Conservation (phyloP, 1,284 basidiomycete genomes). For the Rhodotorula sp. region DNA sequence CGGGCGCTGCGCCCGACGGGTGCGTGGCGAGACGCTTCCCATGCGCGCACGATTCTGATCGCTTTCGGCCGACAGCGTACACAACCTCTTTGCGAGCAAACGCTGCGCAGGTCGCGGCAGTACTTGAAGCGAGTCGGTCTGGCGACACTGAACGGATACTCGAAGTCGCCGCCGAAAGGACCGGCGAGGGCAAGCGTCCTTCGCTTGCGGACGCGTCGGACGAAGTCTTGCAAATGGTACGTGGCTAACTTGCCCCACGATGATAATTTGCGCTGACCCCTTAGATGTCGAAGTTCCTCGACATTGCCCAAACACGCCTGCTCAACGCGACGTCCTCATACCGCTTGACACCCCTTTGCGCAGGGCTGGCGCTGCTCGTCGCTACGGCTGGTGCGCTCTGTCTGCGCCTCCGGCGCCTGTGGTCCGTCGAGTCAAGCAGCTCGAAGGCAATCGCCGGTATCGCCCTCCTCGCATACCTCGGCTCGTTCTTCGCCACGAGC, state of each 20-base stretch:
- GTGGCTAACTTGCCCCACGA: fast-evolving
- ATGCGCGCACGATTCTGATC: not conserved
- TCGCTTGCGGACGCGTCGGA: not conserved
- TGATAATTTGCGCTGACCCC: too few species aligned
- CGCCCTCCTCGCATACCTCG: conserved; percentile 20
- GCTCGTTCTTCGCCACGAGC: conserved; percentile 37
- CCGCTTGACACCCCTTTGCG: conserved; percentile 15
- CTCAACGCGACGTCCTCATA: conserved; percentile 33
- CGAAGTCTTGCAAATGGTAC: not conserved
- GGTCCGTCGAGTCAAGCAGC: not conserved
- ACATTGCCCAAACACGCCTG: conserved; percentile 31
- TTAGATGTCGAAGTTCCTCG: conserved; percentile 21
- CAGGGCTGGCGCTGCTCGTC: conserved; percentile 15
- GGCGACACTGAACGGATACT: not conserved
- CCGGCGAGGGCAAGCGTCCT: not conserved
- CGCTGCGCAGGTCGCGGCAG: conserved; percentile 11
- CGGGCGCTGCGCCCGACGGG: conserved; percentile 1
- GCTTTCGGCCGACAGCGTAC: not conserved
- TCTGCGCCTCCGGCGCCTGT: not conserved
- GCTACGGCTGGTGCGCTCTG: not conserved
- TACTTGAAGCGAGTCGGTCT: conserved; percentile 11
- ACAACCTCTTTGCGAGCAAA: not conserved
- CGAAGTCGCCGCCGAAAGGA: not conserved
- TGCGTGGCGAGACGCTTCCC: not conserved
- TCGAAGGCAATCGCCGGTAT: not conserved